phyloP scores from a whole-genome alignment of 2,329 filamentous ascomycete species.

The Dothideomycetes sp. region DNA sequence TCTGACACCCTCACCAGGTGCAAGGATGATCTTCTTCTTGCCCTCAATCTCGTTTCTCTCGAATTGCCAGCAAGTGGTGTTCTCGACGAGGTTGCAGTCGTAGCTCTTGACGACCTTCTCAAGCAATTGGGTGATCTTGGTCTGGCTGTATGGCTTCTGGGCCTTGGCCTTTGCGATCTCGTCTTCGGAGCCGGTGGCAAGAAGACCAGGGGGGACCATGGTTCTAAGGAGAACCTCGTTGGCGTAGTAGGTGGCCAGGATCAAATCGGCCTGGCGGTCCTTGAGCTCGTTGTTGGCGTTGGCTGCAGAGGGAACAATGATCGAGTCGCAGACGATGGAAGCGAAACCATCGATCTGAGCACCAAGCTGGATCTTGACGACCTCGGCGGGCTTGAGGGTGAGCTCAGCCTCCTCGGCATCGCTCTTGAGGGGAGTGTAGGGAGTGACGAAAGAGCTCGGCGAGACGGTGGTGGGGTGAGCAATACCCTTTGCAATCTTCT shows the following conservation, averaged over 20 bases:
- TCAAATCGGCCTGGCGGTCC: constrained; percentile 73
- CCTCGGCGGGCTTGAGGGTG: constrained; percentile 73
- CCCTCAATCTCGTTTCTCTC: constrained; percentile 96
- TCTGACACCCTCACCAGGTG: constrained; percentile 76
- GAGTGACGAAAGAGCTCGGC: constrained; percentile 86
- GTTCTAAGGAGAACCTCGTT: constrained; percentile 89
- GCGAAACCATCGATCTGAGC: constrained; percentile 97
- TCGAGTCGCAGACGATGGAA: constrained; percentile 89
- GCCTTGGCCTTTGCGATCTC: constrained; percentile 83
- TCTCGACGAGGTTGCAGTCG: constrained; percentile 88
- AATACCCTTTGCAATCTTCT: constrained; percentile 93
- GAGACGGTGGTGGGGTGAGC: constrained; percentile 92
- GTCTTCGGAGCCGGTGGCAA: constrained; percentile 77
- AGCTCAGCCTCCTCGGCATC: constrained; percentile 76
- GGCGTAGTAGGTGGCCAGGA: constrained; percentile 86
- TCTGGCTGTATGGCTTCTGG: constrained; percentile 73
- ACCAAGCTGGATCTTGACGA: constrained; percentile 97
- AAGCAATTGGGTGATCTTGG: constrained; percentile 75
- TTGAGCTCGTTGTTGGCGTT: constrained; percentile 48
- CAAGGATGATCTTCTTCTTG: constrained; percentile 94
- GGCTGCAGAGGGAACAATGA: constrained; percentile 59
- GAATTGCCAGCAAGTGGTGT: constrained; percentile 95
- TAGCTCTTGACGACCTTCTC: constrained; percentile 90
- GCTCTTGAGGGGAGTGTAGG: constrained; percentile 84
- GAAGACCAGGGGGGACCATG: constrained; percentile 81